phyloP scores from a whole-genome alignment of 371 early-diverging fungal species.

The Mortierella sp. region DNA sequence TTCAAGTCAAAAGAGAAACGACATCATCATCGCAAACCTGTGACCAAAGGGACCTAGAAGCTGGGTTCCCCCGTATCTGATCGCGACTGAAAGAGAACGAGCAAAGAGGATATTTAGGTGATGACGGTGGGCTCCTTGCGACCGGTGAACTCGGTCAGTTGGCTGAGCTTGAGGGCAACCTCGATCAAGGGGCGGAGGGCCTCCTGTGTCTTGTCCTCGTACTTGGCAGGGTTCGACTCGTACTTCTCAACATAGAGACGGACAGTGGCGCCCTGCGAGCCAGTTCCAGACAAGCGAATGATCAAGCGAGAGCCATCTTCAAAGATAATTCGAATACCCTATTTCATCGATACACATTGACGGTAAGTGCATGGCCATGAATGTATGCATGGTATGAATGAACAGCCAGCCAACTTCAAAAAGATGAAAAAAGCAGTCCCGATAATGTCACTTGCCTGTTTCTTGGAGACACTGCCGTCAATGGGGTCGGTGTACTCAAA shows the following conservation, averaged over 20 bases:
- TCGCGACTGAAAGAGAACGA: background rate
- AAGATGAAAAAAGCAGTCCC: background rate
- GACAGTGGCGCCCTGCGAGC: conserved; percentile 96
- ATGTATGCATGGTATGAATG: background rate
- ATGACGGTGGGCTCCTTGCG: conserved; percentile 95
- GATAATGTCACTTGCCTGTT: conserved; percentile 67
- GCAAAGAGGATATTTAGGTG: conserved; percentile 66
- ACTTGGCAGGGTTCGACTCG: conserved; percentile 71
- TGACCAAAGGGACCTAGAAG: background rate
- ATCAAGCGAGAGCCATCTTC: conserved; percentile 92
- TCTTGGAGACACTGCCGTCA: conserved; percentile 87
- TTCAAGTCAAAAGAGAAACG: background rate
- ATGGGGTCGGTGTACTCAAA: conserved; percentile 96
- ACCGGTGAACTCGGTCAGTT: conserved; percentile 88
- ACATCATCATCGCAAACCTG: background rate
- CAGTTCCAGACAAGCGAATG: conserved; percentile 95
- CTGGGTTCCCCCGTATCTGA: background rate
- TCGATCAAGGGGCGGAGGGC: conserved; percentile 93
- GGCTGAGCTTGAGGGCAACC: conserved; percentile 83
- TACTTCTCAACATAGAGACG: conserved; percentile 97
- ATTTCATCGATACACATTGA: background rate
- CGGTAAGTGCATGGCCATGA: background rate
- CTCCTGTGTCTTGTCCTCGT: conserved; percentile 78
- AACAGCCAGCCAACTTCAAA: too few relatives aligned
- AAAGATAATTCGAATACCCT: conserved; percentile 93